These are phyloP conservation scores for Pythium phragmiticola DNA, from an alignment of 352 stramenopile genomes.

Conservation along the genomic window DNA sequence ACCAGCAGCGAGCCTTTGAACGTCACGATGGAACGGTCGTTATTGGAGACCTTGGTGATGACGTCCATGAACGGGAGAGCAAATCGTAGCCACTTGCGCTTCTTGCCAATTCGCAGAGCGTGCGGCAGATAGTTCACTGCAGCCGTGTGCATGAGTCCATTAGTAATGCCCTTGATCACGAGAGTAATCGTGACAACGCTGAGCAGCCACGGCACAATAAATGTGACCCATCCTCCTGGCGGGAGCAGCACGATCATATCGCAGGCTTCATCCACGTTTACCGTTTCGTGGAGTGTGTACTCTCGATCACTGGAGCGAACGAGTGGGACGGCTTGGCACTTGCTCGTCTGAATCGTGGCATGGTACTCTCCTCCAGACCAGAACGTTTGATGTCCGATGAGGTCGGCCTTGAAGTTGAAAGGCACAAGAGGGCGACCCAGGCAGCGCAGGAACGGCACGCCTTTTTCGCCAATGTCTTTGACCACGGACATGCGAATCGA, in stretches of 20 bases:
- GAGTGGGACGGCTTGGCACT: constrained; percentile 38
- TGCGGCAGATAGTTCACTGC: constrained; percentile 44
- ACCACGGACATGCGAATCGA: constrained; percentile 34
- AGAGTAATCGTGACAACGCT: constrained; percentile 44
- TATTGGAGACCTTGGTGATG: constrained; percentile 33
- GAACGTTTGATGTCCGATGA: constrained; percentile 49
- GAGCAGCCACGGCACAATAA: constrained; percentile 36
- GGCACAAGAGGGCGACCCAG: constrained; percentile 30
- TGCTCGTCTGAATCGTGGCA: constrained; percentile 49
- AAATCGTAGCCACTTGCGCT: constrained; percentile 32
- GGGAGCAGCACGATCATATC: constrained; percentile 44
- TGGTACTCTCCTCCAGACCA: constrained; percentile 46
- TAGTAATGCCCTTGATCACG: constrained; percentile 41
- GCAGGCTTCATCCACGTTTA: constrained; percentile 36
- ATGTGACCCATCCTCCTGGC: constrained; percentile 36
- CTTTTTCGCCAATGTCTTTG: constrained; percentile 39
- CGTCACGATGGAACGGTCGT: constrained; percentile 35
- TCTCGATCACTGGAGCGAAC: constrained; percentile 35
- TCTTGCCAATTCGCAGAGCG: constrained; percentile 32
- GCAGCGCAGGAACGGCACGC: constrained; percentile 54
- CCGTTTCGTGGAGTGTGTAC: constrained; percentile 42
- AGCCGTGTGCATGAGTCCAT: constrained; percentile 33
- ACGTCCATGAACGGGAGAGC: constrained; percentile 45
- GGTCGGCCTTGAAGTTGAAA: constrained; percentile 57
- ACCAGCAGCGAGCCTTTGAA: constrained; percentile 56